phyloP scores from a whole-genome alignment of 768 basidiomycete genomes.

The Mycena pura region DNA sequence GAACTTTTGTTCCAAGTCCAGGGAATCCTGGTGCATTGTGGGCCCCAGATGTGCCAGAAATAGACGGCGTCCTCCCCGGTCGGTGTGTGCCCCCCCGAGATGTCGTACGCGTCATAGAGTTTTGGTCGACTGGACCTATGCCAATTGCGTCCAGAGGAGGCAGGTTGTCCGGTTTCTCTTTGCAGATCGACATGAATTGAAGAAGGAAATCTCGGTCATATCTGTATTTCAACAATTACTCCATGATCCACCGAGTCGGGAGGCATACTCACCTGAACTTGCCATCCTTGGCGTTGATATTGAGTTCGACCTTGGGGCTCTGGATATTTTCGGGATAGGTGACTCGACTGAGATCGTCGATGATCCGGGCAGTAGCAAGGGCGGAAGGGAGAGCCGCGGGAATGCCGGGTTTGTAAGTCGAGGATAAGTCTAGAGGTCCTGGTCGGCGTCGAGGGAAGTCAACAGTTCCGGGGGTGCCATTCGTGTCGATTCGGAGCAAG shows the following conservation, averaged over 20 bases:
- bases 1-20: slow-evolving; percentile 53
- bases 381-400: slow-evolving; percentile 64
- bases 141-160: slow-evolving; percentile 92
- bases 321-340: slow-evolving; percentile 83
- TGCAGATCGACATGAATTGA: slow-evolving; percentile 95
- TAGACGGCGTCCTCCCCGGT: slow-evolving; percentile 49
- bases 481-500: slow-evolving; percentile 70
- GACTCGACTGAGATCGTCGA: slow-evolving; percentile 80
- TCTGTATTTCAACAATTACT: slow-evolving; percentile 43
- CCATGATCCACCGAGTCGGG: background rate
- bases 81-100: slow-evolving; percentile 71
- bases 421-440: slow-evolving; percentile 74
- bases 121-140: slow-evolving; percentile 76
- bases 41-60: slow-evolving; percentile 31
- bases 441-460: slow-evolving; percentile 60
- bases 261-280: slow-evolving; percentile 74
- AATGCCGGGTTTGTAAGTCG: slow-evolving; percentile 50
- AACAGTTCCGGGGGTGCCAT: slow-evolving; percentile 47
- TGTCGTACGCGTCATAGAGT: slow-evolving; percentile 57
- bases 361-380: slow-evolving; percentile 82
- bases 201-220: slow-evolving; percentile 98
- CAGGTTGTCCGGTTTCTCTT: slow-evolving; percentile 91
- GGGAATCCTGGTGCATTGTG: slow-evolving; percentile 47
- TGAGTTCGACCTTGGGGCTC: slow-evolving; percentile 86
- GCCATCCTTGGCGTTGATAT: slow-evolving; percentile 81